Conservation (phyloP, 768 basidiomycete species). For the Xerocomellus dryophilus region DNA sequence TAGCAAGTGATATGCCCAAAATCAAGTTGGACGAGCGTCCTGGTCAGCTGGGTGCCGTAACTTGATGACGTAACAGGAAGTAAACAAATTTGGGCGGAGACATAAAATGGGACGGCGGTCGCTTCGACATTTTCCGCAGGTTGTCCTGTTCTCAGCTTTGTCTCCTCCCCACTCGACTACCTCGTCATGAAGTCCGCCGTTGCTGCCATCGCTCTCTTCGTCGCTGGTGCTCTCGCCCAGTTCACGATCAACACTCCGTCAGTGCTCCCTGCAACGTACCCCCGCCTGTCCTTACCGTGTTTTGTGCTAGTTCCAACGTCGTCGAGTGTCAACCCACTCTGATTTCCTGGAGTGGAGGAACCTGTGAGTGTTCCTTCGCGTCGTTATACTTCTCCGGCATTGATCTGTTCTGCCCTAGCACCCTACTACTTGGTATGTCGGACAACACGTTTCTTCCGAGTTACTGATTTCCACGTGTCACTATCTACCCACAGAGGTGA, state of each 20-base stretch:
- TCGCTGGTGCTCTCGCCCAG: slow-evolving; percentile 45
- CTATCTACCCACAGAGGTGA: slow-evolving; percentile 37
- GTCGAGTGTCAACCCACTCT: slow-evolving; percentile 57
- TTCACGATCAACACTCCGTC: slow-evolving; percentile 71
- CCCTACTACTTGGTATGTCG: slow-evolving; percentile 64
- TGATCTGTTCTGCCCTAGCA: slow-evolving; percentile 32
- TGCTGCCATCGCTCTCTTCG: slow-evolving; percentile 41
- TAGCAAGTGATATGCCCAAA: neutral
- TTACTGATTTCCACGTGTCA: neutral
- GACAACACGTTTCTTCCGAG: neutral
- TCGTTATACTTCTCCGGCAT: neutral
- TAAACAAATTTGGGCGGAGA: slow-evolving; percentile 30
- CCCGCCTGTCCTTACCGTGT: neutral
- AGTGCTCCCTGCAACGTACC: slow-evolving; percentile 26
- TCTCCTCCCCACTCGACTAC: slow-evolving; percentile 9
- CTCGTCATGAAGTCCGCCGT: slow-evolving; percentile 47
- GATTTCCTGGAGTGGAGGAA: slow-evolving; percentile 56
- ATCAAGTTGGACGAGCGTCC: neutral
- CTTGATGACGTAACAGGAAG: slow-evolving; percentile 5
- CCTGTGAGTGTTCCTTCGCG: slow-evolving; percentile 38
- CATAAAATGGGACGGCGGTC: slow-evolving; percentile 26
- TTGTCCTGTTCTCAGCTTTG: slow-evolving; percentile 4
- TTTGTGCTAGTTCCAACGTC: slow-evolving; percentile 39
- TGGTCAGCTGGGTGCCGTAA: slow-evolving; percentile 3
- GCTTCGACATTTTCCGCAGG: slow-evolving; percentile 20